Evolutionary conservation across 768 basidiomycete genomes (phyloP).

Genomic region (Holtermanniella nyarrowii): DNA sequence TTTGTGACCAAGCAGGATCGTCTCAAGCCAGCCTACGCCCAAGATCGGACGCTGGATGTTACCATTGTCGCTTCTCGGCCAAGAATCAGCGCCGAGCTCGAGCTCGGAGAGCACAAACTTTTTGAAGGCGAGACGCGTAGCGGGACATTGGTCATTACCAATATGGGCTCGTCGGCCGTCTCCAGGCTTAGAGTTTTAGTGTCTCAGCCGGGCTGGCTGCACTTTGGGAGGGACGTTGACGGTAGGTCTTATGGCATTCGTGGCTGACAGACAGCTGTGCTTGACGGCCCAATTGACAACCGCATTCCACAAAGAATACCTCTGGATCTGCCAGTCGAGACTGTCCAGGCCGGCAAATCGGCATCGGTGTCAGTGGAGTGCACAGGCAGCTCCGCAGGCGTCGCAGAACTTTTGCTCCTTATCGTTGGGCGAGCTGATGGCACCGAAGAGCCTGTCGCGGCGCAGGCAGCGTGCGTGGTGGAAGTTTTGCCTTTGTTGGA

Average conservation of each 20-base stretch:
- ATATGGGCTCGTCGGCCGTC: conserved; percentile 54
- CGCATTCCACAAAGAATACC: conserved; percentile 1
- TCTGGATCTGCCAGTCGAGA: conserved; percentile 10
- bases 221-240: neutral
- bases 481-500: neutral
- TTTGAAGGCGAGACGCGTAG: conserved; percentile 59
- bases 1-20: conserved; percentile 64
- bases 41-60: conserved; percentile 54
- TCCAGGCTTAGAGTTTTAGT: conserved; percentile 62
- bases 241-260: conserved; percentile 2
- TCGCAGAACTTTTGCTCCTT: conserved; percentile 52
- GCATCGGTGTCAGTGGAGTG: conserved; percentile 50
- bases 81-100: conserved; percentile 45
- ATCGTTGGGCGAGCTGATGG: conserved; percentile 51
- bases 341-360: conserved; percentile 47
- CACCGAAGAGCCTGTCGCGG: neutral
- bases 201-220: conserved; percentile 44
- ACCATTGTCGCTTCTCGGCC: conserved; percentile 59
- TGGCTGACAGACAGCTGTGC: neutral
- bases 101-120: conserved; percentile 43
- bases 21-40: conserved; percentile 59
- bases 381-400: conserved; percentile 48
- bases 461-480: neutral
- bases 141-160: conserved; percentile 54
- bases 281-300: conserved; percentile 1